Conservation (phyloP, 2,329 filamentous ascomycete genomes). For the Chaetomium globosum region DNA sequence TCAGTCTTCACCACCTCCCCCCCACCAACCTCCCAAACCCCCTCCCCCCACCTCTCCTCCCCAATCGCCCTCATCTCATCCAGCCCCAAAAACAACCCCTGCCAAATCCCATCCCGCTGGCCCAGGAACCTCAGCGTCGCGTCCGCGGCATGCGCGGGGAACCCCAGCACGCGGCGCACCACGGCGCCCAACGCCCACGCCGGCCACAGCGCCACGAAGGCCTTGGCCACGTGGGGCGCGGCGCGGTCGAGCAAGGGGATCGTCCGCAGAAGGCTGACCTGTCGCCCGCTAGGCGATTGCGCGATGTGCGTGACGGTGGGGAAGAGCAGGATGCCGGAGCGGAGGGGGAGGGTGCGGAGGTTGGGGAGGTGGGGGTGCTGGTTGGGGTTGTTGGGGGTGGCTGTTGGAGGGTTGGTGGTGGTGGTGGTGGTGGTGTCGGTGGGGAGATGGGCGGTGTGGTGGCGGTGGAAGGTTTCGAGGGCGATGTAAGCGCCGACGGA, state of each 20-base stretch:
- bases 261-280: slow-evolving; percentile 50
- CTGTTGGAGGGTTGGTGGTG: slow-evolving; percentile 22
- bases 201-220: slow-evolving; percentile 50
- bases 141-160: slow-evolving; percentile 52
- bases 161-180: slow-evolving; percentile 49
- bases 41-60: slow-evolving; percentile 62
- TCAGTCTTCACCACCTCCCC: slow-evolving; percentile 30
- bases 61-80: slow-evolving; percentile 63
- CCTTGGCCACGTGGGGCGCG: slow-evolving; percentile 47
- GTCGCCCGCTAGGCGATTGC: slow-evolving; percentile 60
- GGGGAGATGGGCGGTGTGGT: slow-evolving; percentile 44
- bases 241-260: slow-evolving; percentile 48
- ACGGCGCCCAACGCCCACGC: slow-evolving; percentile 47
- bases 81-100: slow-evolving; percentile 61
- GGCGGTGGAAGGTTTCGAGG: slow-evolving; percentile 66
- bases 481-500: slow-evolving; percentile 74
- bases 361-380: not conserved
- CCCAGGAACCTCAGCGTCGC: slow-evolving; percentile 58
- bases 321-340: slow-evolving; percentile 67
- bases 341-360: slow-evolving; percentile 47
- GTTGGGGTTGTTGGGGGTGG: not conserved
- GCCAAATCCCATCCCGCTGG: slow-evolving; percentile 60
- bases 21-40: slow-evolving; percentile 56
- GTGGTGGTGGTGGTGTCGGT: slow-evolving; percentile 20
- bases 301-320: slow-evolving; percentile 75